phyloP scores from a whole-genome alignment of 345 rosid genomes.

The Microcos paniculata region DNA sequence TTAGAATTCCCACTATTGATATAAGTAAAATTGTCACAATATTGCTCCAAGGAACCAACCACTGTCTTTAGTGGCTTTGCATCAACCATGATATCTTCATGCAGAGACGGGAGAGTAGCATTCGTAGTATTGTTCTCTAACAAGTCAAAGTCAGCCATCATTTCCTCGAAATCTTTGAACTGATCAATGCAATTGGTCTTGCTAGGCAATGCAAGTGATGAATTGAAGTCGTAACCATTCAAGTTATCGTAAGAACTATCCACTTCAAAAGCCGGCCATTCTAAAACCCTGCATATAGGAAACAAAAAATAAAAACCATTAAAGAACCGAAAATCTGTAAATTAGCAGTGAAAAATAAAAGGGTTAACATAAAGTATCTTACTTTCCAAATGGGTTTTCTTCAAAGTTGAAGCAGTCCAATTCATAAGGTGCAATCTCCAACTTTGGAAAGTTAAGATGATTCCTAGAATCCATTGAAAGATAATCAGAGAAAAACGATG shows the following conservation, averaged over 20 bases:
- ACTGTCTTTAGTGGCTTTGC: constrained; percentile 10
- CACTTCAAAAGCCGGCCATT: constrained; percentile 9
- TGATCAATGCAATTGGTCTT: neutral
- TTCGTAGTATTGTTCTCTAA: neutral
- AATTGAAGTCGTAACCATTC: neutral
- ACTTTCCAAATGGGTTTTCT: constrained; percentile 19
- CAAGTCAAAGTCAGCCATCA: neutral
- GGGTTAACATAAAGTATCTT: neutral
- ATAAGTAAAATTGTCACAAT: neutral
- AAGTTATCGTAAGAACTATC: neutral
- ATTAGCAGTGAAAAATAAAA: neutral
- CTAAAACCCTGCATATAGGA: constrained; percentile 16
- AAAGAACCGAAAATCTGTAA: neutral
- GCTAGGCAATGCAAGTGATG: neutral
- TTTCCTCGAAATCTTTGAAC: neutral
- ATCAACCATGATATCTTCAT: constrained; percentile 8
- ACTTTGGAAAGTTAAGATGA: neutral
- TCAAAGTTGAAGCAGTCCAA: constrained; percentile 13
- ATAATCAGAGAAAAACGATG: neutral
- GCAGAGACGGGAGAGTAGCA: neutral
- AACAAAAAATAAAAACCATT: neutral
- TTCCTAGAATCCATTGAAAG: constrained; percentile 10
- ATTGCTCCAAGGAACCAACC: neutral
- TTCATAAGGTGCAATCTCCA: neutral
- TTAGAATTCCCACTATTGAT: neutral